A percentile compares a stretch with the other conserved stretches of the same genome.
Evolutionary conservation across 2,329 filamentous ascomycete species (phyloP).

Genomic region (Kalmusia sp.): DNA sequence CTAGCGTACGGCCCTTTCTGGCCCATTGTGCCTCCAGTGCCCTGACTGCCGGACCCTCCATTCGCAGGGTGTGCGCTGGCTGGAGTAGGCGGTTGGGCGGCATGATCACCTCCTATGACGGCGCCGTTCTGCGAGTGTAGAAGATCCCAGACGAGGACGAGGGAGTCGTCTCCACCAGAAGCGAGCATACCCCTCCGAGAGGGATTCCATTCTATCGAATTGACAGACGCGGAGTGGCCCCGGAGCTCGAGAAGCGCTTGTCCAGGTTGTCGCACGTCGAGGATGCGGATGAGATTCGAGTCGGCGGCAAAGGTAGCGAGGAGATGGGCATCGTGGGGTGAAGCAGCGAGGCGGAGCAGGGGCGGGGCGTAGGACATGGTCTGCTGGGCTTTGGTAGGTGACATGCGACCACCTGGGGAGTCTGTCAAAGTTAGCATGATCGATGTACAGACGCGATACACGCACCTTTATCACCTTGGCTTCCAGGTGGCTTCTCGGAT

Average conservation of each 20-base stretch:
- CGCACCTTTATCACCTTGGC: conserved; percentile 55
- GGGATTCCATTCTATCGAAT: conserved; percentile 96
- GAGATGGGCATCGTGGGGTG: conserved; percentile 92
- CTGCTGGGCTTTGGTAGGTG: conserved; percentile 78
- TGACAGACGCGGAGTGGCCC: conserved; percentile 84
- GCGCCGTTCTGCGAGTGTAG: conserved; percentile 69
- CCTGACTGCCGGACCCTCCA: conserved; percentile 31
- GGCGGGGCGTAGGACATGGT: conserved; percentile 71
- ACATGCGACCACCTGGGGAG: conserved; percentile 62
- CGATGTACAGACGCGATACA: not conserved
- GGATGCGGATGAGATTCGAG: conserved; percentile 88
- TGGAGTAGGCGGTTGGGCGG: conserved; percentile 36
- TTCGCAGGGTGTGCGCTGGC: conserved; percentile 34
- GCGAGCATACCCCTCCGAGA: conserved; percentile 85
- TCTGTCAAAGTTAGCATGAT: conserved; percentile 33
- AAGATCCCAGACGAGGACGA: conserved; percentile 93
- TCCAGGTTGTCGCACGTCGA: conserved; percentile 94
- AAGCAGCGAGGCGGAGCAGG: conserved; percentile 82
- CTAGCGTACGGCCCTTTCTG: conserved; percentile 73
- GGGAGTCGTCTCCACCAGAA: conserved; percentile 88
- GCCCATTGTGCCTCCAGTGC: conserved; percentile 49
- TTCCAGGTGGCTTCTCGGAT: conserved; percentile 74
- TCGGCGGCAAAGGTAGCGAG: conserved; percentile 97
- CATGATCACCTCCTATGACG: conserved; percentile 53
- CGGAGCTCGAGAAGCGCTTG: conserved; percentile 93